phyloP scores from a whole-genome alignment of 2,329 filamentous ascomycete species.

The Lachnellula occidentalis region DNA sequence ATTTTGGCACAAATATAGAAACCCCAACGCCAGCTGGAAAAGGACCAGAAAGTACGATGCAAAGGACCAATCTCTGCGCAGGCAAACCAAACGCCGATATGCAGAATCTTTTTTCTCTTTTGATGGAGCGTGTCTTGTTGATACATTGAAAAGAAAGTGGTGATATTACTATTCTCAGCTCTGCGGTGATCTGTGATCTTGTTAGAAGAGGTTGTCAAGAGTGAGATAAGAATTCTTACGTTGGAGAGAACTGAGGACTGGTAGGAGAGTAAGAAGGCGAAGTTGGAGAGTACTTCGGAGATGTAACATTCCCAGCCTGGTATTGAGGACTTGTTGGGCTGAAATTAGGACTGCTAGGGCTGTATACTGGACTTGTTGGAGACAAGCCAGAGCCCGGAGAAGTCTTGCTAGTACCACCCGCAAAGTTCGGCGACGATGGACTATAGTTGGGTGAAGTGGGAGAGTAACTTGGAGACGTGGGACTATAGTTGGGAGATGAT shows the following conservation, averaged over 20 bases:
- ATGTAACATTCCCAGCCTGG: conserved; percentile 24
- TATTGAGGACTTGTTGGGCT: conserved; percentile 28
- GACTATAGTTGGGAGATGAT: conserved; percentile 35
- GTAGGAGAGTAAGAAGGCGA: conserved; percentile 25
- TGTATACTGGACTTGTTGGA: conserved; percentile 30
- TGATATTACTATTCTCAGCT: conserved; percentile 10
- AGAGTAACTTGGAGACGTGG: conserved; percentile 39
- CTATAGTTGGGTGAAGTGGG: conserved; percentile 28
- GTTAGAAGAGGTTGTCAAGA: conserved; percentile 4
- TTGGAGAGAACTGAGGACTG: conserved; percentile 28
- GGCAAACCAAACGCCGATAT: conserved; percentile 19
- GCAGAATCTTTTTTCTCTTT: conserved; percentile 21
- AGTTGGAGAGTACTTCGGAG: conserved; percentile 35
- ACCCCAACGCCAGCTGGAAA: conserved; percentile 12
- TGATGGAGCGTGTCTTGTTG: conserved; percentile 21
- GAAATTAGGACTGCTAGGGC: conserved; percentile 28
- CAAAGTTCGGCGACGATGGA: conserved; percentile 27
- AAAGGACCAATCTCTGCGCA: conserved; percentile 9
- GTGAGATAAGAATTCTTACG: conserved; percentile 11
- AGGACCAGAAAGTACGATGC: conserved; percentile 8
- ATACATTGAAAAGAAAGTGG: conserved; percentile 21
- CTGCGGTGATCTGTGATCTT: conserved; percentile 19
- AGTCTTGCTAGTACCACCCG: conserved; percentile 15
- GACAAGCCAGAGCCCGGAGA: conserved; percentile 27
- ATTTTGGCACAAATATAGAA: conserved; percentile 1